These are phyloP conservation scores for Globisporangium orthogonon DNA, from an alignment of 352 stramenopile genomes.

Conservation along the genomic window DNA sequence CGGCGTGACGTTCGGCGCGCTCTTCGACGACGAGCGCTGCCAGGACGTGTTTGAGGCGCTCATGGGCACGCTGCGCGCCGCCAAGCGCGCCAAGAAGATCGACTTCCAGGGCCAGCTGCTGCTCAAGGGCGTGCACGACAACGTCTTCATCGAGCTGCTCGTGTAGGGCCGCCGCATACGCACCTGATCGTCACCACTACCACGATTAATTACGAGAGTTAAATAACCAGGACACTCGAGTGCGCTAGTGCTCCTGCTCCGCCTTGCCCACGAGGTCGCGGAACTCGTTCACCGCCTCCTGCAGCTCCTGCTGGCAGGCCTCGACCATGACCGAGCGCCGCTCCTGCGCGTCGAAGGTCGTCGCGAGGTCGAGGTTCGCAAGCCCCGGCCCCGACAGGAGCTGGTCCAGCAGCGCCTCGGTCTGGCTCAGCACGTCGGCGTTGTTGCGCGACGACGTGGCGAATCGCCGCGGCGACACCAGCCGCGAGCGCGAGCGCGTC, in stretches of 20 bases:
- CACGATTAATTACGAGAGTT: too few relatives aligned
- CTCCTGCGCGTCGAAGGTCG: conserved; percentile 34
- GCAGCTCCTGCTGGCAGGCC: conserved; percentile 53
- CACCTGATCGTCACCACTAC: too few relatives aligned
- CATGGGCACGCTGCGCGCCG: conserved; percentile 77
- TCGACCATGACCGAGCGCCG: conserved; percentile 50
- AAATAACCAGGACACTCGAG: too few relatives aligned
- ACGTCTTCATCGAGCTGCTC: conserved; percentile 67
- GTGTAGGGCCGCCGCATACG: conserved; percentile 9
- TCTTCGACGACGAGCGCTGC: conserved; percentile 83
- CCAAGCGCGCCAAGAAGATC: conserved; percentile 72
- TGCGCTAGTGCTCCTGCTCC: neutral
- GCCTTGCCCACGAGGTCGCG: conserved; percentile 27
- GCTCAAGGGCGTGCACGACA: conserved; percentile 78
- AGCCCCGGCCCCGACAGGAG: conserved; percentile 35
- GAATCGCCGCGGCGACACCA: conserved; percentile 10
- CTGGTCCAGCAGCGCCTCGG: conserved; percentile 39
- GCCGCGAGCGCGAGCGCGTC: conserved; percentile 1
- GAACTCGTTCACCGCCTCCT: conserved; percentile 56
- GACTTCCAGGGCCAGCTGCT: conserved; percentile 76
- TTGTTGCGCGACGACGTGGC: conserved; percentile 31
- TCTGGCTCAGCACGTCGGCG: conserved; percentile 49
- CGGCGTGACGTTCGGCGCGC: conserved; percentile 64
- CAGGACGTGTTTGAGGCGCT: conserved; percentile 76
- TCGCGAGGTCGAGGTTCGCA: conserved; percentile 20